A percentile compares a stretch with the other conserved stretches of the same genome.
phyloP scores from a whole-genome alignment of 371 early-diverging fungal genomes.

The Mortierella sp. region DNA sequence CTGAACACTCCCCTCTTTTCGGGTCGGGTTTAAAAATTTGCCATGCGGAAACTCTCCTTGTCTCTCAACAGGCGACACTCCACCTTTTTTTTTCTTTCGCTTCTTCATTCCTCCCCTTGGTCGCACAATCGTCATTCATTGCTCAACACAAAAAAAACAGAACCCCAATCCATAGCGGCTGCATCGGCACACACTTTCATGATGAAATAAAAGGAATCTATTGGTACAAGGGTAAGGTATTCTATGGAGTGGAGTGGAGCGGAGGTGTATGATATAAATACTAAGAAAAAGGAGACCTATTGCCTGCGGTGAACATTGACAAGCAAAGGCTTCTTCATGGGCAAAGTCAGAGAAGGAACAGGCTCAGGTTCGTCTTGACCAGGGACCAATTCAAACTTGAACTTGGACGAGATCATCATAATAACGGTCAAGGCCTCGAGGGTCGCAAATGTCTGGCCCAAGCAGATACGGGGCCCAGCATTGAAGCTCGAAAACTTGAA shows the following conservation, averaged over 20 bases:
- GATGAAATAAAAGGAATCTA: background rate
- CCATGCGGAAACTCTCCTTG: background rate
- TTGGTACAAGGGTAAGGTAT: background rate
- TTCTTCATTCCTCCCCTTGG: too few relatives aligned
- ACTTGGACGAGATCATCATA: constrained; percentile 59
- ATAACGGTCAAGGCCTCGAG: constrained; percentile 67
- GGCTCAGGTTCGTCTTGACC: constrained; percentile 59
- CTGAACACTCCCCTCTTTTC: constrained; percentile 37
- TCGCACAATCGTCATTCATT: background rate
- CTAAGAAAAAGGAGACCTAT: background rate
- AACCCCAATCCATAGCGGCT: background rate
- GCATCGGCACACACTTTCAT: background rate
- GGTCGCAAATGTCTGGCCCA: constrained; percentile 71
- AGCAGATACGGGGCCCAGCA: constrained; percentile 79
- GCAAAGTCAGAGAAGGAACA: constrained; percentile 62
- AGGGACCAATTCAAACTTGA: constrained; percentile 60
- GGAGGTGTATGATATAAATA: background rate
- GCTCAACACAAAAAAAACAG: background rate
- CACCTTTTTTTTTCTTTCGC: background rate
- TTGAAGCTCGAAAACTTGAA: constrained; percentile 65
- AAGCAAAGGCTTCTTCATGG: constrained; percentile 67
- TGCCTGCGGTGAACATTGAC: constrained; percentile 53
- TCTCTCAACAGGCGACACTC: background rate
- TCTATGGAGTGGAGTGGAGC: background rate
- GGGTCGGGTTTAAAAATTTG: constrained; percentile 38